phyloP scores from a whole-genome alignment of 2,329 filamentous ascomycete species.

The Aureobasidium uvarum region DNA sequence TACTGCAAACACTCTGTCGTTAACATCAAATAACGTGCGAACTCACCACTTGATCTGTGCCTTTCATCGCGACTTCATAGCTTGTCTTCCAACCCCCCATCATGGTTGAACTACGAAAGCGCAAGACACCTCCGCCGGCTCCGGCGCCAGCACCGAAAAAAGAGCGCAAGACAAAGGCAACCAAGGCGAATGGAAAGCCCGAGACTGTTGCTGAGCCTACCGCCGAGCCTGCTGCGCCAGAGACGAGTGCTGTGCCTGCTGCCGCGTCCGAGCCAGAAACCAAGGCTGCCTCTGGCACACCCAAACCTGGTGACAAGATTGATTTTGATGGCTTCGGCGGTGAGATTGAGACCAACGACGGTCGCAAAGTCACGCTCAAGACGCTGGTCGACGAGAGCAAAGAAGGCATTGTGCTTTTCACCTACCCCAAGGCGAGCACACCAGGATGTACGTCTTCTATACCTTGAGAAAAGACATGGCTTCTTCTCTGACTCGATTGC shows the following conservation, averaged over 20 bases:
- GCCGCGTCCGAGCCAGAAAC: constrained; percentile 27
- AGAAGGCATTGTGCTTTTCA: constrained; percentile 86
- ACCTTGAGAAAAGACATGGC: constrained; percentile 9
- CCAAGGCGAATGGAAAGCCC: constrained; percentile 31
- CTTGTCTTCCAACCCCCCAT: neutral
- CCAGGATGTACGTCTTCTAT: constrained; percentile 73
- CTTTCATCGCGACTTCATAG: neutral
- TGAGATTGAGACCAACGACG: constrained; percentile 82
- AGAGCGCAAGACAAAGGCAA: constrained; percentile 43
- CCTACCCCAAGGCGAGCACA: constrained; percentile 92
- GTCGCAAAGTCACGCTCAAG: constrained; percentile 74
- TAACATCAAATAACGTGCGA: neutral
- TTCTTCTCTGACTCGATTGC: neutral
- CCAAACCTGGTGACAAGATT: constrained; percentile 53
- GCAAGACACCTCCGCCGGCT: constrained; percentile 56
- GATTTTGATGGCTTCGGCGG: constrained; percentile 57
- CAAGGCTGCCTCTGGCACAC: constrained; percentile 31
- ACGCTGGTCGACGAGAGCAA: constrained; percentile 79
- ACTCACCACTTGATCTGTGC: neutral
- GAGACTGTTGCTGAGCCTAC: constrained; percentile 31
- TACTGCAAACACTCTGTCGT: neutral
- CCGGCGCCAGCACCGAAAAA: constrained; percentile 50
- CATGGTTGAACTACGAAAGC: constrained; percentile 63
- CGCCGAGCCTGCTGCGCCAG: constrained; percentile 35
- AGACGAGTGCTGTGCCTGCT: constrained; percentile 27